A percentile compares a stretch with the other conserved stretches of the same genome.
phyloP scores from a whole-genome alignment of 768 basidiomycete species.

The Royoungia palumana region DNA sequence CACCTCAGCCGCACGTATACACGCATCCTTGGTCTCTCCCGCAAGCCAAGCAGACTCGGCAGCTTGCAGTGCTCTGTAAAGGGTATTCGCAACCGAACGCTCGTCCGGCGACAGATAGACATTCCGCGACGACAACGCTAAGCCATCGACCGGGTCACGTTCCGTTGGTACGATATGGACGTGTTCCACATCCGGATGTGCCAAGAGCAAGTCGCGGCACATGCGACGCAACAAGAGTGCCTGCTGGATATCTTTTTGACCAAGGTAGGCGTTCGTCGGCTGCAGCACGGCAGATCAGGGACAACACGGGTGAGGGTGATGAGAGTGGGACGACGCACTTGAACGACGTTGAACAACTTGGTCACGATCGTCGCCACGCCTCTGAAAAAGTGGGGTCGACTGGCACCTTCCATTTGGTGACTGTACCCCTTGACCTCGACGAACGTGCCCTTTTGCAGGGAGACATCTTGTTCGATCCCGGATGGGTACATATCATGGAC shows the following conservation, averaged over 20 bases:
- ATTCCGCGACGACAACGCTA: constrained; percentile 92
- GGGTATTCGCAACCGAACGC: constrained; percentile 55
- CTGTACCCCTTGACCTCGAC: constrained; percentile 89
- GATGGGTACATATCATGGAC: constrained; percentile 90
- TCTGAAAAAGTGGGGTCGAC: constrained; percentile 88
- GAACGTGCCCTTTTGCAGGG: constrained; percentile 81
- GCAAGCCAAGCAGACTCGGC: constrained; percentile 55
- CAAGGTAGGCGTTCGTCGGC: constrained; percentile 93
- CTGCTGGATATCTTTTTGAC: constrained; percentile 99
- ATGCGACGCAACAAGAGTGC: constrained; percentile 80
- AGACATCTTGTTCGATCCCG: constrained; percentile 76
- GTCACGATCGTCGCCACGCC: constrained; percentile 94
- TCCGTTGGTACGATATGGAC: constrained; percentile 87
- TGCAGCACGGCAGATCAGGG: constrained; percentile 5
- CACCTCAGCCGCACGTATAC: constrained; percentile 42
- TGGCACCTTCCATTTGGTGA: constrained; percentile 89
- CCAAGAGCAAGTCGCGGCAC: constrained; percentile 74
- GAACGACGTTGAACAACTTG: constrained; percentile 90
- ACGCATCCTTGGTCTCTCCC: constrained; percentile 48
- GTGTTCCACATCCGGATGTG: constrained; percentile 66
- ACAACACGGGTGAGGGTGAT: neutral
- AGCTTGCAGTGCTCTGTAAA: constrained; percentile 64
- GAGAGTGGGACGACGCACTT: constrained; percentile 43
- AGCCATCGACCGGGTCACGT: constrained; percentile 57
- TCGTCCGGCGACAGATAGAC: constrained; percentile 69